These are phyloP conservation scores for Stevia rebaudiana DNA, from an alignment of 140 eudicot species.

Conservation along the genomic window DNA sequence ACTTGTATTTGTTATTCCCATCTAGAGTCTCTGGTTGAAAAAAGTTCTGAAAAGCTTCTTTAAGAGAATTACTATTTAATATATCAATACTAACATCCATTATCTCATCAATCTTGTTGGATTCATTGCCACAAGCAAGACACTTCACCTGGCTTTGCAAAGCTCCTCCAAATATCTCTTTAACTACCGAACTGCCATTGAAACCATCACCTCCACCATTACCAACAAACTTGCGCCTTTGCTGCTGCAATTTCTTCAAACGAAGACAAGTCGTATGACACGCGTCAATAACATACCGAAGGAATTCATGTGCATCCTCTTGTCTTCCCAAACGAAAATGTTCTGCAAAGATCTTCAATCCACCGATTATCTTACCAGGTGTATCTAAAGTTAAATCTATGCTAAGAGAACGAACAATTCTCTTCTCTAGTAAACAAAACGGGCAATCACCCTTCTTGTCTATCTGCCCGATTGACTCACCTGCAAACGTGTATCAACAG, in stretches of 20 bases:
- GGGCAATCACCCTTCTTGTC: conserved; percentile 83
- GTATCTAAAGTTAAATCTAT: conserved; percentile 52
- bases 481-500: conserved; percentile 27
- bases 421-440: conserved; percentile 76
- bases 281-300: conserved; percentile 87
- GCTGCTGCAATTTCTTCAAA: conserved; percentile 74
- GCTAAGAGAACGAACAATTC: conserved; percentile 66
- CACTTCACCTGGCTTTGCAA: conserved; percentile 97
- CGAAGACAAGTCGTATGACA: conserved; percentile 91
- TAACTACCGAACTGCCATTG: conserved; percentile 49
- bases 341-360: conserved; percentile 64
- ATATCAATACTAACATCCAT: conserved; percentile 93
- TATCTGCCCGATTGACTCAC: conserved; percentile 52
- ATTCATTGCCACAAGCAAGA: conserved; percentile 77
- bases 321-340: conserved; percentile 78
- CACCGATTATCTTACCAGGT: conserved; percentile 59
- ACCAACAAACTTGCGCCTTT: conserved; percentile 32
- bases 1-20: conserved; percentile 89
- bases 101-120: conserved; percentile 94
- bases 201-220: conserved; percentile 41
- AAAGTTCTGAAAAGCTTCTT: conserved; percentile 73
- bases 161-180: conserved; percentile 97
- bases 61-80: conserved; percentile 55
- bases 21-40: conserved; percentile 80
- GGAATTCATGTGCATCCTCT: conserved; percentile 97